Conservation (phyloP, 73 alveolate species). For the Tetrahymena malaccensis region DNA sequence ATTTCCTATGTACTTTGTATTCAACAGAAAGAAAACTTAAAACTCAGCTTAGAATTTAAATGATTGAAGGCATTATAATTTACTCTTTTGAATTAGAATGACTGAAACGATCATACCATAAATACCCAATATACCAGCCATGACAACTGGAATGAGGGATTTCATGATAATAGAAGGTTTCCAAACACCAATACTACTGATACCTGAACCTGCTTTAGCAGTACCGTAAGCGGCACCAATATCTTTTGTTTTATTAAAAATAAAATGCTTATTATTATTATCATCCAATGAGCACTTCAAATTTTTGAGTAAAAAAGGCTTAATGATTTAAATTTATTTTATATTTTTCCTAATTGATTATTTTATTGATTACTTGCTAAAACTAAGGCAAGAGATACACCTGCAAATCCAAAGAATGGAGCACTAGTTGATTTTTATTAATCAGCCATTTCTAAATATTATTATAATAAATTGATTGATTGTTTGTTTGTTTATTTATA, state of each 20-base stretch:
- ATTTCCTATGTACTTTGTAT: not conserved
- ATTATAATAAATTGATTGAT: not conserved
- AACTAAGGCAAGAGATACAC: constrained; percentile 88
- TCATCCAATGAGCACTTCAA: not conserved
- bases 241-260: constrained; percentile 30
- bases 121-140: constrained; percentile 81
- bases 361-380: constrained; percentile 56
- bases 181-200: constrained; percentile 80
- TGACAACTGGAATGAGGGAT: constrained; percentile 66
- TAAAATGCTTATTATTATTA: not conserved
- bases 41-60: not conserved
- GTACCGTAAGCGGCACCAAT: constrained; percentile 95
- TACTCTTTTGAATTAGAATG: constrained; percentile 47
- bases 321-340: not conserved
- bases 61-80: not conserved
- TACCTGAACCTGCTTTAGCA: constrained; percentile 90
- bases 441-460: not conserved
- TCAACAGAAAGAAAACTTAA: not conserved
- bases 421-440: constrained; percentile 26
- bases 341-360: not conserved
- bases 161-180: constrained; percentile 71
- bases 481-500: not conserved
- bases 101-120: constrained; percentile 75
- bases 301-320: not conserved
- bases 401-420: constrained; percentile 91